Evolutionary conservation across 2,329 filamentous ascomycete species (phyloP).

Genomic region (Aspergillus fischeri): DNA sequence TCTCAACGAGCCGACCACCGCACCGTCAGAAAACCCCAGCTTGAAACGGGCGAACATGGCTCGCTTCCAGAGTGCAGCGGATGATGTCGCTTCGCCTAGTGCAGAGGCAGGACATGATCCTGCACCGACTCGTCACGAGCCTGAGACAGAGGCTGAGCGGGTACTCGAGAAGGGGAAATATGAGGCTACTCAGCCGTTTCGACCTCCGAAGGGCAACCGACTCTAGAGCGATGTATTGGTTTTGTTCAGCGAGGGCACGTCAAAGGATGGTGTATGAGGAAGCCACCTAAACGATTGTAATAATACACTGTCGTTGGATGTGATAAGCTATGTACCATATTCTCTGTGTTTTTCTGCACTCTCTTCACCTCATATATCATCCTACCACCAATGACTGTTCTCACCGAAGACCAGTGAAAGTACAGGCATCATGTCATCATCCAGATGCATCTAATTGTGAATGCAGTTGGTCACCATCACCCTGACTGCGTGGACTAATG

Average conservation of each 20-base stretch:
- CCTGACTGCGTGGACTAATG: neutral
- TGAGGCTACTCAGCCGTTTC: constrained; percentile 71
- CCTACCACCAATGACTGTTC: neutral
- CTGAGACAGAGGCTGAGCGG: constrained; percentile 63
- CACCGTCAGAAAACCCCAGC: constrained; percentile 24
- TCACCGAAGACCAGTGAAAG: neutral
- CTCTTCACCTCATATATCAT: neutral
- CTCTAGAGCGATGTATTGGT: constrained; percentile 50
- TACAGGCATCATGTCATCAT: neutral
- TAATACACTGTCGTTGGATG: neutral
- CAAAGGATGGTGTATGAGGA: neutral
- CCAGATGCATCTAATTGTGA: neutral
- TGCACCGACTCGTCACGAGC: constrained; percentile 79
- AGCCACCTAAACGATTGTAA: neutral
- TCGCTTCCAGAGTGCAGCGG: constrained; percentile 24
- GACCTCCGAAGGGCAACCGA: constrained; percentile 77
- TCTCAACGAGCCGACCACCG: constrained; percentile 12
- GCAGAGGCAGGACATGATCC: constrained; percentile 72
- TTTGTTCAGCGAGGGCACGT: neutral
- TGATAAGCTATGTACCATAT: neutral
- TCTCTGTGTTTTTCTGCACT: neutral
- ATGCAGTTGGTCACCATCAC: neutral
- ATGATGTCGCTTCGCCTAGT: constrained; percentile 62
- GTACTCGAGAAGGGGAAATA: constrained; percentile 82
- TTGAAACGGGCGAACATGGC: constrained; percentile 33